Evolutionary conservation across 192 early-diverging fungal species (phyloP), one percentile per base, ranked within the genome.

Genomic region (Coemansia sp.): DNA sequence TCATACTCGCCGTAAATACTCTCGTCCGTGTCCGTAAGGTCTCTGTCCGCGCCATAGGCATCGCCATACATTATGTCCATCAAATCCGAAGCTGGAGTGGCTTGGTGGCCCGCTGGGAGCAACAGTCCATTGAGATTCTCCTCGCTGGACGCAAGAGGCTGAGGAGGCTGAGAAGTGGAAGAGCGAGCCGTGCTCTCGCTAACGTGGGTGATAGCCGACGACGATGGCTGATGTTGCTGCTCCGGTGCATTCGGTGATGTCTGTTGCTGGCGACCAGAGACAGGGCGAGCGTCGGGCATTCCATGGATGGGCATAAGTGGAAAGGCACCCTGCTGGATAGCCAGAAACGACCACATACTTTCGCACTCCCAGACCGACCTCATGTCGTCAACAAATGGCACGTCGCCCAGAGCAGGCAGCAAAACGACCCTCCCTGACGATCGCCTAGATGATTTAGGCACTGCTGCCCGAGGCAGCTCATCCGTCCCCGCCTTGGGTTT

Each of bases 361-460:
- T 35, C 5, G 14, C 56, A 71, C 28, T 55, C 42, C 75, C 75
- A 76, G 3, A 31, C 64, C 6, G 69, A 65, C 33, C 68, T 62
- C 21, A 64, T 42, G 12, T 71, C 69, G 14, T 16, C 36, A 12
- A 66, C 26, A 64, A 66, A 70, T 26, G 73, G 75, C 20, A 76
- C 50, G 6, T 72, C 58, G 20, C 38, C 70, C 2, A 66, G 26
- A 2, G 64, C 52, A 34, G 69, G 69, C 7, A 61, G 43, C 23
- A 10, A 33, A 21, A 10, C 36, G 20, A 2, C 56, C 18, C 33
- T 55, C 0, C 13, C 26, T 26, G 26, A 55, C 5, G 52, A 14
- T 28, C 52, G 52, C 16, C 14, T 55, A 55, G 52, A 55, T 14
- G 16, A 16, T 7, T 55, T 26, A 26, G 52, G 26, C 25, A 26